Conservation (phyloP, 768 basidiomycete genomes). For the Termitomyces sp. region DNA sequence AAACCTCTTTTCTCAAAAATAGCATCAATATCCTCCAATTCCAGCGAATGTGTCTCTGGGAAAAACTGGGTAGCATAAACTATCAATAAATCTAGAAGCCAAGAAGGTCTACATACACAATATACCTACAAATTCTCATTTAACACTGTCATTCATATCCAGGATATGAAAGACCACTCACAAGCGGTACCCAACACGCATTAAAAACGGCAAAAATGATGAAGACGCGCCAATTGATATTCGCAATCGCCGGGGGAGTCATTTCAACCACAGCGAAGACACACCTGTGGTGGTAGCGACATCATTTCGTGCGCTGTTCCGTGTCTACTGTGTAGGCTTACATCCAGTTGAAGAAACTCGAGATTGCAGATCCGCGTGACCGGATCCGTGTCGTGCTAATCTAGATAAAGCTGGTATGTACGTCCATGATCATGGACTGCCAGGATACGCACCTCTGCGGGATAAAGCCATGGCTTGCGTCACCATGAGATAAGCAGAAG, state of each 20-base stretch:
- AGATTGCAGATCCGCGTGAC: conserved; percentile 29
- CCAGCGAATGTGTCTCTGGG: conserved; percentile 33
- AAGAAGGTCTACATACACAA: conserved; percentile 8
- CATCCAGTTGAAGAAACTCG: conserved; percentile 32
- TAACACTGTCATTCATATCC: neutral
- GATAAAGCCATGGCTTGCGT: conserved; percentile 30
- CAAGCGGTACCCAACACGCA: conserved; percentile 39
- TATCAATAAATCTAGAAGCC: neutral
- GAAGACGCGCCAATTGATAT: conserved; percentile 40
- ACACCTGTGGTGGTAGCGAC: conserved; percentile 15
- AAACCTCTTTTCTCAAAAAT: conserved; percentile 39
- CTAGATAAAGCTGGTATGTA: conserved; percentile 8
- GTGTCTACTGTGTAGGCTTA: conserved; percentile 7
- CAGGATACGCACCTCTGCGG: conserved; percentile 22
- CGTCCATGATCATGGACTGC: neutral
- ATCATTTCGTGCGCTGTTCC: neutral
- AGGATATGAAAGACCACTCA: conserved; percentile 20
- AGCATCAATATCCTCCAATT: conserved; percentile 36
- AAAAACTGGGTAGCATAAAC: conserved; percentile 19
- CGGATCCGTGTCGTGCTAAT: conserved; percentile 37
- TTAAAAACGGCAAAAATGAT: conserved; percentile 44
- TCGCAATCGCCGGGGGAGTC: conserved; percentile 39
- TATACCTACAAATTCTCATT: conserved; percentile 5
- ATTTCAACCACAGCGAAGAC: conserved; percentile 40
- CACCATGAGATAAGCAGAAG: neutral